Evolutionary conservation across 805 yeast species (phyloP), one percentile per base, ranked within the genome.

Genomic region (Hanseniaspora valbyensis): DNA sequence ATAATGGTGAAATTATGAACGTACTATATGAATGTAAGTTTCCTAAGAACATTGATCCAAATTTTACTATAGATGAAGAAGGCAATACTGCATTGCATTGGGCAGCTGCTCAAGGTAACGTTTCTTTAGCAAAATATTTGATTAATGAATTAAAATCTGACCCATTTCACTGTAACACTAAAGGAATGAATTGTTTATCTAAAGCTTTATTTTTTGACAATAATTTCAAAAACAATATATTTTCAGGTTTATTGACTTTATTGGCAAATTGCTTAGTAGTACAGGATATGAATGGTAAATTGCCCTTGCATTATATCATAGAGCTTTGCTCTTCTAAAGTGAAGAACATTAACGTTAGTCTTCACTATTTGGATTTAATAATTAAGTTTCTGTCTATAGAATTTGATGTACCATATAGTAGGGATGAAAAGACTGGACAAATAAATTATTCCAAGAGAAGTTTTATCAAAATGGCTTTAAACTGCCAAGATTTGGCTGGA

Each of bases 51-150:
- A 77, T 81, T 52, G 75, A 80, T 56, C 75, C 82, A 48, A 77
- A 81, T 60, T 81, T 75, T 53, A 72, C 81, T 2, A 78, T 84
- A 19, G 95, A 84, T 58, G 78, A 78, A 53, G 92, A 84, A 56
- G 90, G 90, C 0, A 88, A 84, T 59, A 80, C 89, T 0, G 77
- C 88, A 1, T 69, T 84, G 49, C 95, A 84, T 62, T 84, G 95
- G 95, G 92, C 94, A 0, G 74, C 86, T 28, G 81, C 92, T 0
- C 75, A 84, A 78, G 90, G 85, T 1, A 76, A 80, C 53, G 60
- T 74, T n/a, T 70, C 73, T 6, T 69, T 83, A 54, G 72, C 81
- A 16, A 78, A 78, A 55, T 67, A 78, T 26, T 60, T 83, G 26
- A 57, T 82, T 19, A 63, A 68, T 5, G 68, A 75, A 3, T 72